Base-by-base conservation (phyloP, 2,329 filamentous ascomycete genomes). In the Talaromyces marneffei region DNA sequence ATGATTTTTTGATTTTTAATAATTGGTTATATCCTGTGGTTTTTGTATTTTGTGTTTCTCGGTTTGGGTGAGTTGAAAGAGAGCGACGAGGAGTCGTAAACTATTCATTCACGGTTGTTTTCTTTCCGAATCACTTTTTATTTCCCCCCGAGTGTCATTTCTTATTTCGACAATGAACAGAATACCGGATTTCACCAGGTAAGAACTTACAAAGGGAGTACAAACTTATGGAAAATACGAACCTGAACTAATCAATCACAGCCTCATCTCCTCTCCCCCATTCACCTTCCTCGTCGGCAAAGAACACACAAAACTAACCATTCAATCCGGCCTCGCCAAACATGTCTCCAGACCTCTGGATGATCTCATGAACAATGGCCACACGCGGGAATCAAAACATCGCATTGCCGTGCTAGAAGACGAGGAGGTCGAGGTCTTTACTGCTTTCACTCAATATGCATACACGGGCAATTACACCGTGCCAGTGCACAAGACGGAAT, bases 401-500 rank as follows among this genome's bases (percentile, higher is more conserved):
- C 71, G 74, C 10, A 73, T 76, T 33, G 77, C 75, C 12, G 71
- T 77, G 18, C 65, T 79, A 61, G 77, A 79, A 56, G 77, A 81
- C 4, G 73, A 79, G 53, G 78, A 81, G 62, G 78, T 79, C 12
- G 75, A 77, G 48, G 81, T 79, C 1, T 82, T 82, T 62, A 70
- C 77, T 29, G 75, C 75, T 1, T 81, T 82, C 65, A 77, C 74
- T 63, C 75, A 82, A 63, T 82, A 77, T 71, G 78, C 78, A 12
- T 82, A 82, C 62, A 80, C 77, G 0, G 78, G 79, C 9, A 72
- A 80, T 57, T 82, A 81, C 63, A 72, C 66, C 10, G 74, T 76
- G 29, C 78, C 72, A 3, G 64, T 60, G 27, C 44, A 10, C 62
- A 63, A 7, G 68, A 70, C 52, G 16, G 44, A 27, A 9, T 37